phyloP scores from a whole-genome alignment of 805 yeast genomes.

The Metschnikowia lachancei region DNA sequence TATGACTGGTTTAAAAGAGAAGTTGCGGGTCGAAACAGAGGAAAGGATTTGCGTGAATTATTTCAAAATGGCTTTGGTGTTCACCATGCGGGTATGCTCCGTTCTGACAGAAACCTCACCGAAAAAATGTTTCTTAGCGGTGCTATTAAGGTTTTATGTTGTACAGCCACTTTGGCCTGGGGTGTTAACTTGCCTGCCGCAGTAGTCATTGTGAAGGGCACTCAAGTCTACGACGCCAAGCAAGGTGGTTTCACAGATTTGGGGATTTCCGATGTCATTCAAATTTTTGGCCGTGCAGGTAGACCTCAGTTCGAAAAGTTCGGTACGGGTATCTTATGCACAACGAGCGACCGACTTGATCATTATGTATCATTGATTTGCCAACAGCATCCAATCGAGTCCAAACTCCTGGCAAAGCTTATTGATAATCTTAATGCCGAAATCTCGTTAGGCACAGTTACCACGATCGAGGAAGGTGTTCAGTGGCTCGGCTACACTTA shows the following conservation, averaged over 20 bases:
- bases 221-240: slow-evolving; percentile 91
- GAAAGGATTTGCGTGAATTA: slow-evolving; percentile 76
- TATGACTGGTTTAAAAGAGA: slow-evolving; percentile 57
- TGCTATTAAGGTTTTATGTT: slow-evolving; percentile 82
- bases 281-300: slow-evolving; percentile 99
- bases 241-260: slow-evolving; percentile 92
- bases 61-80: slow-evolving; percentile 82
- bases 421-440: slow-evolving; percentile 96
- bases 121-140: slow-evolving; percentile 86
- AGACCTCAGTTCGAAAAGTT: slow-evolving; percentile 91
- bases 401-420: slow-evolving; percentile 69
- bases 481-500: slow-evolving; percentile 98
- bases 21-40: slow-evolving; percentile 62
- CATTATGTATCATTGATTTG: slow-evolving; percentile 86
- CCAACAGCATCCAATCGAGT: slow-evolving; percentile 96
- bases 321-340: slow-evolving; percentile 91
- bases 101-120: slow-evolving; percentile 84
- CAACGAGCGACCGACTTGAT: slow-evolving; percentile 75
- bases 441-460: slow-evolving; percentile 90
- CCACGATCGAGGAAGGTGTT: slow-evolving; percentile 90
- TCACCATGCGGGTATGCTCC: slow-evolving; percentile 96
- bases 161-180: slow-evolving; percentile 99
- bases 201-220: slow-evolving; percentile 93
- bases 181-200: slow-evolving; percentile 99
- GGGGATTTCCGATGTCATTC: slow-evolving; percentile 95